Percentiles rank a stretch among this genome's conserved stretches.
phyloP scores from a whole-genome alignment of 2,329 filamentous ascomycete species.

The Gremmenia infestans region DNA sequence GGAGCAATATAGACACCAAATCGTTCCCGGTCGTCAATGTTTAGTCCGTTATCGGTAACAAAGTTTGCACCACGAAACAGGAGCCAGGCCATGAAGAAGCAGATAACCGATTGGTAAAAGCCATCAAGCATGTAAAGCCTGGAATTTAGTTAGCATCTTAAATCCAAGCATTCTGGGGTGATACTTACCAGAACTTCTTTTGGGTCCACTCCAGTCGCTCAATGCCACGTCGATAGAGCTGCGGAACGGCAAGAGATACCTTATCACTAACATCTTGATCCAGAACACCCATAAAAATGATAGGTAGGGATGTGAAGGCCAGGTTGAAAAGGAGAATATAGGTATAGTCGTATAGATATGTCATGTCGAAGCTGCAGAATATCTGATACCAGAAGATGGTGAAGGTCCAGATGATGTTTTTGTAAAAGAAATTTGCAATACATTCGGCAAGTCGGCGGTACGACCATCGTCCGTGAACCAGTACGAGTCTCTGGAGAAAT shows the following conservation, averaged over 20 bases:
- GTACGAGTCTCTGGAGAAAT: constrained; percentile 75
- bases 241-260: constrained; percentile 88
- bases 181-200: constrained; percentile 86
- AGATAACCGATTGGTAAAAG: constrained; percentile 88
- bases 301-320: constrained; percentile 90
- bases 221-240: constrained; percentile 92
- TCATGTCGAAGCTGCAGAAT: constrained; percentile 92
- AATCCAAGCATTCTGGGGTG: neutral
- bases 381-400: constrained; percentile 97
- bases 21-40: constrained; percentile 72
- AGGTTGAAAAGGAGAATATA: constrained; percentile 97
- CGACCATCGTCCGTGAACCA: constrained; percentile 94
- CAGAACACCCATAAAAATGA: constrained; percentile 92
- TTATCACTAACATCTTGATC: constrained; percentile 96
- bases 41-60: constrained; percentile 65
- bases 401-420: constrained; percentile 98
- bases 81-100: constrained; percentile 88
- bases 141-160: constrained; percentile 30
- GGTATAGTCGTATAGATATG: constrained; percentile 95
- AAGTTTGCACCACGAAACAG: constrained; percentile 67
- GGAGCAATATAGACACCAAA: constrained; percentile 86
- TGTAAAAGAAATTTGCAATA: constrained; percentile 99
- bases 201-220: constrained; percentile 96
- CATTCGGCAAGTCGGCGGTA: constrained; percentile 89
- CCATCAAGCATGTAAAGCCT: constrained; percentile 94